Conservation (phyloP, 441 rosid species). For the Sinapis alba region DNA sequence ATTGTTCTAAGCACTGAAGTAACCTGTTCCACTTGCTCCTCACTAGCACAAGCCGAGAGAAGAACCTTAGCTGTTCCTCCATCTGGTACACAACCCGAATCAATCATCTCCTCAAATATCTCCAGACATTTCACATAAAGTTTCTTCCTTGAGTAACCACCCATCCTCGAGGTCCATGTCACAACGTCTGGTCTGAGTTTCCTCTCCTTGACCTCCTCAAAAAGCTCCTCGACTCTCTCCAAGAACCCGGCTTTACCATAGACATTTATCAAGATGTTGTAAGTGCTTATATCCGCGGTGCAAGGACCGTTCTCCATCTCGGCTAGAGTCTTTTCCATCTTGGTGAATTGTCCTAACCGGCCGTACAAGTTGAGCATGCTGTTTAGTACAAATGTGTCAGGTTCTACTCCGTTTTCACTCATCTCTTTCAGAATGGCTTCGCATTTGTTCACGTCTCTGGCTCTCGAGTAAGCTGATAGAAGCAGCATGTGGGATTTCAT, state of each 20-base stretch:
- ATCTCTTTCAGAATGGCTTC: slow-evolving; percentile 72
- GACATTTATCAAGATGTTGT: slow-evolving; percentile 81
- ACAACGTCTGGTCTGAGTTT: slow-evolving; percentile 70
- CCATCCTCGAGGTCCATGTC: slow-evolving; percentile 81
- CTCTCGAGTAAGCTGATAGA: slow-evolving; percentile 74
- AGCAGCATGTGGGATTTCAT: slow-evolving; percentile 97
- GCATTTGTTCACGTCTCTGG: slow-evolving; percentile 65
- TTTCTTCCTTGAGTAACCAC: slow-evolving; percentile 48
- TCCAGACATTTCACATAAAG: slow-evolving; percentile 68
- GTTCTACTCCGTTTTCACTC: slow-evolving; percentile 72
- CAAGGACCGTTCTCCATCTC: slow-evolving; percentile 73
- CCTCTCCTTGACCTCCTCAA: slow-evolving; percentile 47
- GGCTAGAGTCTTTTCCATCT: slow-evolving; percentile 72
- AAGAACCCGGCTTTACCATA: slow-evolving; percentile 82
- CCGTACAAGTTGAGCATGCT: slow-evolving; percentile 89
- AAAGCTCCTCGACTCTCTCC: slow-evolving; percentile 68
- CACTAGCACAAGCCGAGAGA: slow-evolving; percentile 35
- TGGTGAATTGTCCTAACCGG: slow-evolving; percentile 66
- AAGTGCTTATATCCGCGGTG: slow-evolving; percentile 68
- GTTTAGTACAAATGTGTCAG: slow-evolving; percentile 79
- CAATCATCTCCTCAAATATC: slow-evolving; percentile 63
- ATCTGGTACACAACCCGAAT: slow-evolving; percentile 79
- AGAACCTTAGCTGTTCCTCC: slow-evolving; percentile 84
- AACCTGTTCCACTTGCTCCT: slow-evolving; percentile 81
- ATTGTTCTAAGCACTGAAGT: slow-evolving; percentile 75